These are phyloP conservation scores for Fragilaria radians DNA, from an alignment of 108 stramenopile species.

Conservation along the genomic window DNA sequence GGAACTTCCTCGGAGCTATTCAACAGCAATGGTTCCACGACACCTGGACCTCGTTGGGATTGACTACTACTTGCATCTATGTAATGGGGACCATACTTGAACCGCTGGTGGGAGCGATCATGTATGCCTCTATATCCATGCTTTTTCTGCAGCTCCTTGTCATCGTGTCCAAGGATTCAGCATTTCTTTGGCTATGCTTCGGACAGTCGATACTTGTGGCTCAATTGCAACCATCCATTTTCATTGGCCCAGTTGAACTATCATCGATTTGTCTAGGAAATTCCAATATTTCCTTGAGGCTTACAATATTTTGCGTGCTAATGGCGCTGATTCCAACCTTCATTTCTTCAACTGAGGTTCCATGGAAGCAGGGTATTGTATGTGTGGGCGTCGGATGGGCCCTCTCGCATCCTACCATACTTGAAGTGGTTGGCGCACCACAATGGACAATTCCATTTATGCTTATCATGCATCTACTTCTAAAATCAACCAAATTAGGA, in stretches of 20 bases:
- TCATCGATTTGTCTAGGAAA: background rate
- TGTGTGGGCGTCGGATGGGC: background rate
- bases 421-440: conserved; percentile 1
- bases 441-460: conserved; percentile 4
- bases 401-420: background rate
- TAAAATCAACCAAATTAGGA: background rate
- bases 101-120: background rate
- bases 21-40: background rate
- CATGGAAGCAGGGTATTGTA: background rate
- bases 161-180: background rate
- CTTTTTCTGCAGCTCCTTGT: background rate
- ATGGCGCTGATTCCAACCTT: background rate
- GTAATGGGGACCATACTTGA: background rate
- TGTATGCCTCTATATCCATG: background rate
- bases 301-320: background rate
- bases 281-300: background rate
- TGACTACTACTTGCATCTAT: background rate
- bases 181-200: background rate
- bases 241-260: background rate
- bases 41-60: background rate
- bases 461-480: background rate
- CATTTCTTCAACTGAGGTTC: background rate
- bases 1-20: background rate
- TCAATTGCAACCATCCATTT: background rate
- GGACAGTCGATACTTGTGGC: background rate